Evolutionary conservation across 176 grass and related monocot genomes (phyloP), one percentile per base, ranked within the genome.

Genomic region (Raddia guianensis): DNA sequence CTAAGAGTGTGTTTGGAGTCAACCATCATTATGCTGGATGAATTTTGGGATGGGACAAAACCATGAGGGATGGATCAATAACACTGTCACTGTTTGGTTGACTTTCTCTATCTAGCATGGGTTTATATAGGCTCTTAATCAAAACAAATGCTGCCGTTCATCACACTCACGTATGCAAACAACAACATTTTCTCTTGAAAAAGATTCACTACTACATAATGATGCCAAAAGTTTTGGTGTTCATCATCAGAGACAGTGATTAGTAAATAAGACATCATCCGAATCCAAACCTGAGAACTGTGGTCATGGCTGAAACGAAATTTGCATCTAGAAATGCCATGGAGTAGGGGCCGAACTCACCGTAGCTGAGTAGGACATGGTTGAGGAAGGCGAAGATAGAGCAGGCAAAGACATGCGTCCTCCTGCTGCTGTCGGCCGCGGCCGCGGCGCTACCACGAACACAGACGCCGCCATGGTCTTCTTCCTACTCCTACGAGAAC

Each of bases 361-460:
- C 91, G 68, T 97, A 97, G 63, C 94, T 91, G 57, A 97, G 91
- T 63, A 97, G 94, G 8, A 94, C 83, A 11, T 82, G 84, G 80
- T 93, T 97, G 64, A 97, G 94, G 42, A 91, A 97, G 60, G 94
- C 94, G 63, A 97, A 97, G 71, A 94, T 60, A n/a, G 91, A 88
- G 78, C 94, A 94, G 65, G 80, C 85, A 14, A 97, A 55, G n/a
- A 92, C 90, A 40, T 87, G 94, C 80, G 85, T 61, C 70, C 82
- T 78, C 68, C 89, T 89, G 32, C 83, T 45, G 16, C 45, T 6
- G 75, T 32, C 10, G 48, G n/a, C n/a, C n/a, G n/a, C n/a, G n/a
- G n/a, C n/a, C n/a, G n/a, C n/a, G n/a, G n/a, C n/a, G 42, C 18
- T 84, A 12, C 55, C 54, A 47, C 76, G 76, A n/a, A 60, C 68